Evolutionary conservation across 192 early-diverging fungal genomes (phyloP), one percentile per base, ranked within the genome.

Genomic region (Gaertneriomyces sp.): DNA sequence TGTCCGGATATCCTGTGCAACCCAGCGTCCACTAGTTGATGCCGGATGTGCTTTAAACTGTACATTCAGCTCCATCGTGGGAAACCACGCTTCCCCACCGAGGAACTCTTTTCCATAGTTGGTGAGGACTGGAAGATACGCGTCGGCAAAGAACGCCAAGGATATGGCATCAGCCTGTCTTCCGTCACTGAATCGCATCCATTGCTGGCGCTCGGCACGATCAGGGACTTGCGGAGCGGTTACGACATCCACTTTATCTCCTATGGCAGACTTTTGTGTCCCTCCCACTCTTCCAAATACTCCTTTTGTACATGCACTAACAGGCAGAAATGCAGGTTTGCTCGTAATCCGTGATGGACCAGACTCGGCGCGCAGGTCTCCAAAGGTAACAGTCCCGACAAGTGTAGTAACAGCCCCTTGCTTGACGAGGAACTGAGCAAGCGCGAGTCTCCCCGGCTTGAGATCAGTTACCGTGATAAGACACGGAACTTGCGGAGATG

Each of bases 171-270:
- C 56, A n/a, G 56, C 16, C 16, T 17, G 9, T 17, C 56, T n/a
- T 17, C 39, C 39, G 39, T 57, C 56, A 40, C 16, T 40, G 9
- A 57, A 57, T 40, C 56, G 56, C 16, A 57, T 57, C 56, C 56
- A 57, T 38, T 57, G 56, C 56, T 33, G 56, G 17, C 56, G 56
- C 39, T 57, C 56, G 56, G 56, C 56, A 19, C 6, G n/a, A 17
- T 16, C 33, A 33, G 56, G 14, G n/a, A 33, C 33, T 57, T 57
- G 56, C 19, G 56, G 33, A n/a, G 16, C 56, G n/a, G 14, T 16
- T n/a, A 57, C 16, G 33, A 57, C 56, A 14, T 57, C 39, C 19
- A 57, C 56, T 33, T 57, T 57, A n/a, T 57, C 17, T 17, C 19
- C 17, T n/a, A 57, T 45, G 56, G 14, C 14, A n/a, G 56, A 33